Conservation (phyloP, 2,329 filamentous ascomycete genomes). For the Tolypocladium sp. region DNA sequence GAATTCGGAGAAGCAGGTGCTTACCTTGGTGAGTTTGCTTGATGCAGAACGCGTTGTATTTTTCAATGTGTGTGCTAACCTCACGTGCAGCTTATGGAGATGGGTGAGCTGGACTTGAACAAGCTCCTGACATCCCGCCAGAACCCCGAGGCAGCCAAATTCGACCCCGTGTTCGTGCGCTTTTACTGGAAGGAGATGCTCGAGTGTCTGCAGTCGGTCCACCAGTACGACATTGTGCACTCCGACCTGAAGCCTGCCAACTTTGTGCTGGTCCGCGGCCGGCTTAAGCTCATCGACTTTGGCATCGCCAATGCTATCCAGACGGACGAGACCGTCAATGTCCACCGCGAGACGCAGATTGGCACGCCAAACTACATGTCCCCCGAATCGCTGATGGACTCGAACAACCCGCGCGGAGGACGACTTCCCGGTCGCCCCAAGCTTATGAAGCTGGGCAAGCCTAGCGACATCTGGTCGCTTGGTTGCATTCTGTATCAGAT, state of each 20-base stretch:
- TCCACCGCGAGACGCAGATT: constrained; percentile 90
- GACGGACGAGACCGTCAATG: constrained; percentile 90
- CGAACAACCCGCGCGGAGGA: constrained; percentile 53
- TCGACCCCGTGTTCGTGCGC: constrained; percentile 88
- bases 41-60: too few relatives aligned
- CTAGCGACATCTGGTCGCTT: constrained; percentile 90
- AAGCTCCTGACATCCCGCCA: constrained; percentile 69
- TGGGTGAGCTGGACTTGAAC: constrained; percentile 89
- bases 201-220: constrained; percentile 83
- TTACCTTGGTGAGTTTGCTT: constrained; percentile 62
- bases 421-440: constrained; percentile 43
- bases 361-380: constrained; percentile 99
- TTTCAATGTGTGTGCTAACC: background rate
- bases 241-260: constrained; percentile 96
- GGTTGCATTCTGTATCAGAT: constrained; percentile 97
- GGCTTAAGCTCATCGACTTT: constrained; percentile 94
- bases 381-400: constrained; percentile 85
- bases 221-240: constrained; percentile 86
- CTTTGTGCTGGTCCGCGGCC: constrained; percentile 84
- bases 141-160: constrained; percentile 61
- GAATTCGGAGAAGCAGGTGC: constrained; percentile 81
- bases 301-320: constrained; percentile 97
- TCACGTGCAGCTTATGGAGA: constrained; percentile 72
- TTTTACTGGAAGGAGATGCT: constrained; percentile 99
- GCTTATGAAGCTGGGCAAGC: constrained; percentile 91